These are phyloP conservation scores for Didymella keratinophila DNA, from an alignment of 2,329 filamentous ascomycete genomes.

Conservation along the genomic window DNA sequence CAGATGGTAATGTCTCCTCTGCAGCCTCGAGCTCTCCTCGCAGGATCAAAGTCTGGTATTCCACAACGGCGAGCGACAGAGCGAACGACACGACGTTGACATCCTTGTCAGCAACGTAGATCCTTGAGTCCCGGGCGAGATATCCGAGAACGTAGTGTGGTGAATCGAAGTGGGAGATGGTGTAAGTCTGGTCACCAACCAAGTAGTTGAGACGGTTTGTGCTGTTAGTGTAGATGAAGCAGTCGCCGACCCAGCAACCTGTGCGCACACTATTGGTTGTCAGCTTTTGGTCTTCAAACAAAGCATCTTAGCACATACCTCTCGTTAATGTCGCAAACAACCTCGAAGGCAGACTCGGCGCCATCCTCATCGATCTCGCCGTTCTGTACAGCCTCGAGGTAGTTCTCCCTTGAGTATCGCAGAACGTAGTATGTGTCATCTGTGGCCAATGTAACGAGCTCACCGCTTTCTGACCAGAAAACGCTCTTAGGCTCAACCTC, in stretches of 20 bases:
- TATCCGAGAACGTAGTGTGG: conserved; percentile 96
- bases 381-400: conserved; percentile 80
- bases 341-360: conserved; percentile 93
- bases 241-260: conserved; percentile 97
- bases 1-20: conserved; percentile 80
- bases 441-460: conserved; percentile 90
- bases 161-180: conserved; percentile 94
- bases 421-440: conserved; percentile 96
- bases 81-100: conserved; percentile 89
- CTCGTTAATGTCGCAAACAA: conserved; percentile 95
- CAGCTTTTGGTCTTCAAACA: conserved; percentile 9
- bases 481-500: conserved; percentile 77
- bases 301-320: conserved; percentile 61
- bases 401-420: conserved; percentile 88
- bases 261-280: conserved; percentile 73
- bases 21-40: conserved; percentile 93
- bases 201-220: conserved; percentile 98
- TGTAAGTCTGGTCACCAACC: conserved; percentile 97
- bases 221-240: conserved; percentile 98
- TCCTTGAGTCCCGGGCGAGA: conserved; percentile 90
- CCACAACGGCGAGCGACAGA: conserved; percentile 89
- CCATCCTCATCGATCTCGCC: conserved; percentile 89
- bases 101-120: conserved; percentile 96
- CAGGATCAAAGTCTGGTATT: conserved; percentile 96
- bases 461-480: conserved; percentile 97